Conservation (phyloP, 192 early-diverging fungal genomes). For the Podila epicladia region DNA sequence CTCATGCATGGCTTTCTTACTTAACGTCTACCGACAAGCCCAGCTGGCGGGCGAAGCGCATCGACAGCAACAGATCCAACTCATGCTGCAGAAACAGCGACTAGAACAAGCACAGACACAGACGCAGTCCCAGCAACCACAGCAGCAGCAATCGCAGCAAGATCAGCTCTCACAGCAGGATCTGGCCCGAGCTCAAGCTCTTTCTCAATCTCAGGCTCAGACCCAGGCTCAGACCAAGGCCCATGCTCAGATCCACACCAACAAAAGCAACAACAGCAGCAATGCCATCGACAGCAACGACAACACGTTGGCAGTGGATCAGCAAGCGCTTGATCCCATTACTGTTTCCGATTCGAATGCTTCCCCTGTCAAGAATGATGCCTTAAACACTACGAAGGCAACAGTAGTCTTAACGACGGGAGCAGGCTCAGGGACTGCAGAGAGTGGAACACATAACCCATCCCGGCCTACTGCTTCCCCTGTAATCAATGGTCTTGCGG, state of each 20-base stretch:
- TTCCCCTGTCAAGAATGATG: not conserved
- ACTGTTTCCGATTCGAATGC: not conserved
- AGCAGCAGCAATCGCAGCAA: constrained; percentile 22
- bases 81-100: constrained; percentile 10
- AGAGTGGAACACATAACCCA: too few relatives aligned
- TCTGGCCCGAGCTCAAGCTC: not conserved
- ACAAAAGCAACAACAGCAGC: constrained; percentile 6
- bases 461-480: too few relatives aligned
- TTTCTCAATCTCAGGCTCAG: too few relatives aligned
- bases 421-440: not conserved
- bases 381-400: not conserved
- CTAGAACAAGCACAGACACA: not conserved
- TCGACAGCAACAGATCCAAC: constrained; percentile 12
- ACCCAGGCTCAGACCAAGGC: too few relatives aligned
- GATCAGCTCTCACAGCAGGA: not conserved
- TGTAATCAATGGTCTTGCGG: not conserved
- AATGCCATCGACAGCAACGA: constrained; percentile 9
- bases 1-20: constrained; percentile 59
- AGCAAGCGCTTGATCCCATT: not conserved
- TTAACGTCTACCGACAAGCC: constrained; percentile 57
- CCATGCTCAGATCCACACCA: not conserved
- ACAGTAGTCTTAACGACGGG: not conserved
- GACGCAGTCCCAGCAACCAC: not conserved
- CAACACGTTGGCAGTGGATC: not conserved
- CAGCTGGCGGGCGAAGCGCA: constrained; percentile 40